Evolutionary conservation across 208 protist species (phyloP).

Genomic region (Trypanosoma platydactyli): DNA sequence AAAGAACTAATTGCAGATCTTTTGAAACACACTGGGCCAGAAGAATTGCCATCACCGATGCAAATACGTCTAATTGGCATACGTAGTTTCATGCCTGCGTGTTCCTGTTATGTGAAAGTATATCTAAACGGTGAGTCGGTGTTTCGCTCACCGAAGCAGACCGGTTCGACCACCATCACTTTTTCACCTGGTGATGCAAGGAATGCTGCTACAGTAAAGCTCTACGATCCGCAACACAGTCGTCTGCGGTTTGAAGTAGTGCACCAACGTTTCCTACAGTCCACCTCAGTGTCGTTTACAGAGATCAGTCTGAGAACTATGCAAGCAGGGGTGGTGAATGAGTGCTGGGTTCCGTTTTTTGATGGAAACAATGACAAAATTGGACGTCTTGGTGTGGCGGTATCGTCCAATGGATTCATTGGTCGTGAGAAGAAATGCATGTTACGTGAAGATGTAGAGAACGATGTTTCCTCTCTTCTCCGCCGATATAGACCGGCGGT

Average conservation of each 20-base stretch:
- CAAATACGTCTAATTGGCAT: conserved; percentile 30
- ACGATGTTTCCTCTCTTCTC: conserved; percentile 26
- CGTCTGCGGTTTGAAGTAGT: conserved; percentile 29
- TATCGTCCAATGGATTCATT: conserved; percentile 23
- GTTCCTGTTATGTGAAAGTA: conserved; percentile 31
- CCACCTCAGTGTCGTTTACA: conserved; percentile 7
- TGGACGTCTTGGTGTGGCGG: conserved; percentile 11
- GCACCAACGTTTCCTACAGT: conserved; percentile 19
- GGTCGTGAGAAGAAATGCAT: neutral
- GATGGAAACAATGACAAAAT: conserved; percentile 4
- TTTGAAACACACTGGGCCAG: conserved; percentile 13
- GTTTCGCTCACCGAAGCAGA: conserved; percentile 21
- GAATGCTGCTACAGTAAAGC: neutral
- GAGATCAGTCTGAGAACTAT: conserved; percentile 24
- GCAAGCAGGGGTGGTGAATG: conserved; percentile 5
- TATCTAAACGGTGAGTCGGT: conserved; percentile 26
- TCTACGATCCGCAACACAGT: conserved; percentile 25
- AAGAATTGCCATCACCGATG: conserved; percentile 9
- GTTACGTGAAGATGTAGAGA: conserved; percentile 12
- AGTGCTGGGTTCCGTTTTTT: conserved; percentile 27
- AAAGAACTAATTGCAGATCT: conserved; percentile 7
- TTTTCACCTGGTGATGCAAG: conserved; percentile 1
- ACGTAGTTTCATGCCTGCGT: conserved; percentile 6
- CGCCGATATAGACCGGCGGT: conserved; percentile 18
- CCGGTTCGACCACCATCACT: neutral